Evolutionary conservation across 805 yeast genomes (phyloP), one percentile per base, ranked within the genome.

Genomic region (Pichia scutulata): DNA sequence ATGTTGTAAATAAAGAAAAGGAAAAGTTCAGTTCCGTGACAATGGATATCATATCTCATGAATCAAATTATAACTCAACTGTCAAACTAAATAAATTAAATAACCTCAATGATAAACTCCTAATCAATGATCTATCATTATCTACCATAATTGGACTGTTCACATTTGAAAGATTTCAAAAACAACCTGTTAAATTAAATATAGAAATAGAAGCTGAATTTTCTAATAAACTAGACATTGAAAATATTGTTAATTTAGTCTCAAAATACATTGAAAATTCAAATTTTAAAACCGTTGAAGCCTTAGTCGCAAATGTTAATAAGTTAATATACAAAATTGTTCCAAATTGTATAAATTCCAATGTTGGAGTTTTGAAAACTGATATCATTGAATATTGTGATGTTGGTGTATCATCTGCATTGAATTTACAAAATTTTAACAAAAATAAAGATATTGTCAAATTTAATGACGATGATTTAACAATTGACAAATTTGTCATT

Each of bases 201-300:
- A 66, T 89, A 25, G 76, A 75, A 47, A 66, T 81, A 56, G 60
- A 60, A 2, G 55, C 73, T 21, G 60, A 57, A 12, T 40, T 43
- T 12, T 52, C 51, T 5, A 39, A 59, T 18, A 48, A 62, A 21
- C 70, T 74, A 44, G 64, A 72, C 30, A 70, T 78, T 41, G 69
- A 70, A 48, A 52, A 59, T 3, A 57, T 77, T 14, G 75, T 83
- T 22, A 76, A 77, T 25, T 69, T 64, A 2, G 74, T 86, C 4
- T 71, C 76, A 0, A 59, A 60, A 0, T 86, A 82, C 58, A 86
- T 89, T n/a, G 95, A 86, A 60, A 63, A 61, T n/a, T 77, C 96
- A 1, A 80, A 81, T 55, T 93, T 88, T 70, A 84, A 87, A 60
- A 93, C 99, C 0, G 95, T 93, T 1, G 99, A 93, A 63, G 97